Evolutionary conservation across 495 filamentous ascomycete genomes (phyloP).

Genomic region (Hyaloscypha bicolor): DNA sequence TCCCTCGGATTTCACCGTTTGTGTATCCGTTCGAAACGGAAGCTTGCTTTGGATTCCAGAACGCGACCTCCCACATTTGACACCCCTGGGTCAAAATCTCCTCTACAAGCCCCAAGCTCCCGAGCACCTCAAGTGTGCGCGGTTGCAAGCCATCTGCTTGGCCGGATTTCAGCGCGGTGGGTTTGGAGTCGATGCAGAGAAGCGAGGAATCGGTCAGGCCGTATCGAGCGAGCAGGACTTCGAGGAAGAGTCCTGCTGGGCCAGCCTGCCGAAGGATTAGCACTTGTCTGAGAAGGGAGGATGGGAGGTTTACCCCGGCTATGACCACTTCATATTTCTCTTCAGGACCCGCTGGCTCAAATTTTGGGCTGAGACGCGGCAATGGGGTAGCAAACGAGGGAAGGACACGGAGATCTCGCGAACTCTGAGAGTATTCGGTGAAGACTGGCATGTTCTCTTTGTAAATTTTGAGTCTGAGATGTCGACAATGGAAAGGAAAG

Average conservation of each 20-base stretch:
- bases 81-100: slow-evolving; percentile 26
- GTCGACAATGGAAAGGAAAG: too few species aligned
- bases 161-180: slow-evolving; percentile 41
- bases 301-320: slow-evolving; percentile 32
- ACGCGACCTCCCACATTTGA: slow-evolving; percentile 31
- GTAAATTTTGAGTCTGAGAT: neutral
- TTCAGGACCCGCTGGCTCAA: slow-evolving; percentile 14
- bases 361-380: slow-evolving; percentile 38
- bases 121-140: slow-evolving; percentile 35
- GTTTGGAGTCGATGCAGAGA: slow-evolving; percentile 51
- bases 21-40: neutral
- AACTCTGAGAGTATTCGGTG: slow-evolving; percentile 42
- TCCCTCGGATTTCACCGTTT: slow-evolving; percentile 25
- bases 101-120: slow-evolving; percentile 34
- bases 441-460: slow-evolving; percentile 46
- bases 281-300: neutral
- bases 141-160: slow-evolving; percentile 36
- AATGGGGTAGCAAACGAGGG: slow-evolving; percentile 44
- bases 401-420: slow-evolving; percentile 44
- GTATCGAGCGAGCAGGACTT: slow-evolving; percentile 50
- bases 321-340: slow-evolving; percentile 50
- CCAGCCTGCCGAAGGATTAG: slow-evolving; percentile 38
- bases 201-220: slow-evolving; percentile 41
- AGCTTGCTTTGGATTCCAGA: slow-evolving; percentile 30
- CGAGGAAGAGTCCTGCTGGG: slow-evolving; percentile 51